Evolutionary conservation across 148 eudicot species (phyloP).

Genomic region (Fagopyrum esculentum): DNA sequence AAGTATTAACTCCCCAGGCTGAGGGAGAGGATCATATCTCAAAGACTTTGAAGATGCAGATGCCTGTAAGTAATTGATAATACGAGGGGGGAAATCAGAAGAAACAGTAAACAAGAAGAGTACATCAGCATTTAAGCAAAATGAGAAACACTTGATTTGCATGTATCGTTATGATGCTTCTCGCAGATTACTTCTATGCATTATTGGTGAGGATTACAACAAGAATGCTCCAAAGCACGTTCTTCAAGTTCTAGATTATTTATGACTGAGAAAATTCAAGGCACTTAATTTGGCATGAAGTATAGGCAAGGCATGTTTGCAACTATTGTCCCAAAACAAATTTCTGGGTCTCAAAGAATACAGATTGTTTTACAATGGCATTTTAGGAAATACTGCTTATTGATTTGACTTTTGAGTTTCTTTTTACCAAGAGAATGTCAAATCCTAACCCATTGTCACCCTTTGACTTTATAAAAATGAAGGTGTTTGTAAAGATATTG

Average conservation of each 20-base stretch:
- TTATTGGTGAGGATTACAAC: background rate
- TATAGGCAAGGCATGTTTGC: background rate
- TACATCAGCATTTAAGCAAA: background rate
- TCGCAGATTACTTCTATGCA: background rate
- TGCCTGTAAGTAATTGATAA: constrained; percentile 36
- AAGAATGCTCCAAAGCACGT: background rate
- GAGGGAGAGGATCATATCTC: constrained; percentile 34
- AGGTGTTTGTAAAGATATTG: too few species aligned
- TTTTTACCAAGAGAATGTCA: too few species aligned
- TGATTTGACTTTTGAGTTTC: too few species aligned
- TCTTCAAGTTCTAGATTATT: background rate
- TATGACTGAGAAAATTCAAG: background rate
- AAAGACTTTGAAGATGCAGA: constrained; percentile 41
- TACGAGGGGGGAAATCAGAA: background rate
- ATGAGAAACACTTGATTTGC: background rate
- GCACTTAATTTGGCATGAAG: background rate
- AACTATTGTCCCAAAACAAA: background rate
- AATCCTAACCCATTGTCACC: too few species aligned
- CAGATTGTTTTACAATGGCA: background rate
- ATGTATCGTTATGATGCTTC: background rate
- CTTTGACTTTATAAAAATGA: too few species aligned
- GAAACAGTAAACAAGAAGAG: background rate
- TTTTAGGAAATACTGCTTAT: too few species aligned
- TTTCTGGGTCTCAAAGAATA: background rate
- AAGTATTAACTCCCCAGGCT: constrained; percentile 40